phyloP scores from a whole-genome alignment of 257 asterid genomes.

The Penstemon eatonii region DNA sequence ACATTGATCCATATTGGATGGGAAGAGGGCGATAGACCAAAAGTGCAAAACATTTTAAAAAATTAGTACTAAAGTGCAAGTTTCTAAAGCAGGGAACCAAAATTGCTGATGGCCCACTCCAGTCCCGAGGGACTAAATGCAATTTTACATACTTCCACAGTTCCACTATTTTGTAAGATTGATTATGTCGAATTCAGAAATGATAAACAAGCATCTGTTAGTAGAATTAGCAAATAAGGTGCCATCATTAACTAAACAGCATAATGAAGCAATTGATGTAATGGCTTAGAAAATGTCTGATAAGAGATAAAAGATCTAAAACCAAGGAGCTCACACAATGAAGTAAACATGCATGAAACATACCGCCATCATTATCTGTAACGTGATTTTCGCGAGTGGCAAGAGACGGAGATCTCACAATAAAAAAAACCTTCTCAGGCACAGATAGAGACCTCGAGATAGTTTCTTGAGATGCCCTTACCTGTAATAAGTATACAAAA shows the following conservation, averaged over 20 bases:
- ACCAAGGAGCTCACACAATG: neutral
- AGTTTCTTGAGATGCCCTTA: conserved; percentile 41
- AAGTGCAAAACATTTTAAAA: too few species aligned
- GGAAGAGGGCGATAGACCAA: too few species aligned
- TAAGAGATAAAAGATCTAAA: conserved; percentile 4
- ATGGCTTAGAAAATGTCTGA: neutral
- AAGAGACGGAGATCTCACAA: conserved; percentile 79
- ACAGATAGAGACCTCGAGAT: conserved; percentile 85
- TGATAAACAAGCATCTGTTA: too few species aligned
- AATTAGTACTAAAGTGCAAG: too few species aligned
- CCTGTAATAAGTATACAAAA: conserved; percentile 42
- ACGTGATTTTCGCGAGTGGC: conserved; percentile 49
- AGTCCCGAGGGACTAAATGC: too few species aligned
- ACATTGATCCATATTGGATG: too few species aligned
- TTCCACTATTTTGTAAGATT: too few species aligned
- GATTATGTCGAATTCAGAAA: too few species aligned
- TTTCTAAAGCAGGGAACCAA: too few species aligned
- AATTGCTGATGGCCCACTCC: too few species aligned
- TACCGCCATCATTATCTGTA: conserved; percentile 63
- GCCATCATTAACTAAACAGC: neutral
- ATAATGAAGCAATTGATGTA: neutral
- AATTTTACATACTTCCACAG: too few species aligned
- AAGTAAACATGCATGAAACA: conserved; percentile 27
- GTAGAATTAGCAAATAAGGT: neutral
- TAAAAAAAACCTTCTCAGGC: conserved; percentile 64